Percentiles rank a stretch among this genome's conserved stretches.
These are phyloP conservation scores for Carex myosuroides DNA, from an alignment of 176 grass and related monocot genomes.

Conservation along the genomic window DNA sequence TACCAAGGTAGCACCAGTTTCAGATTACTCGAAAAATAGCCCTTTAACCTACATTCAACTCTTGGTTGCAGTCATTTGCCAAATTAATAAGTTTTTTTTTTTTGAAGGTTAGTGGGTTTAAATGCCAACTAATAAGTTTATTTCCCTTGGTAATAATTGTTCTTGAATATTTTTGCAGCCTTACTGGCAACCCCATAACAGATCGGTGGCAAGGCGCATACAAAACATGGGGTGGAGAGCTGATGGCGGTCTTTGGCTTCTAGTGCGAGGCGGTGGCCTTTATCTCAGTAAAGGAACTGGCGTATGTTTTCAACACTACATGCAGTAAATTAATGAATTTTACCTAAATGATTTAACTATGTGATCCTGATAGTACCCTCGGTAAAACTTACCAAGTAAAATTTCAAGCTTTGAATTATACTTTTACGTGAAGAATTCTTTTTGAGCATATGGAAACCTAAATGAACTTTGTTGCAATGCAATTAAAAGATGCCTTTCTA, in stretches of 20 bases:
- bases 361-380: background rate
- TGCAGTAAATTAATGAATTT: background rate
- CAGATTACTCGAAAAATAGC: background rate
- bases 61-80: background rate
- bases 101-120: no score
- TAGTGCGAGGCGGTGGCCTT: slow-evolving; percentile 87
- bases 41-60: background rate
- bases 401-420: background rate
- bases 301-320: slow-evolving; percentile 26
- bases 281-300: slow-evolving; percentile 95
- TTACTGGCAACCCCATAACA: slow-evolving; percentile 97
- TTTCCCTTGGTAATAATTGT: background rate
- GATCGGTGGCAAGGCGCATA: slow-evolving; percentile 88
- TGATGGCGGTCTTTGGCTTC: slow-evolving; percentile 96
- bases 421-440: background rate
- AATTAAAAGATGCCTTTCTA: background rate
- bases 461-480: background rate
- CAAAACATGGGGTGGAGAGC: slow-evolving; percentile 99
- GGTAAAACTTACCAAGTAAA: background rate
- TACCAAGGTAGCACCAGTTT: background rate
- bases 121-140: background rate
- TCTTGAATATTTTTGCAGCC: slow-evolving; percentile 31
- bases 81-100: background rate
- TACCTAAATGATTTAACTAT: background rate
- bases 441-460: background rate